Evolutionary conservation across 495 filamentous ascomycete genomes (phyloP), one percentile per base, ranked within the genome.

Genomic region (Xylaria bambusicola): DNA sequence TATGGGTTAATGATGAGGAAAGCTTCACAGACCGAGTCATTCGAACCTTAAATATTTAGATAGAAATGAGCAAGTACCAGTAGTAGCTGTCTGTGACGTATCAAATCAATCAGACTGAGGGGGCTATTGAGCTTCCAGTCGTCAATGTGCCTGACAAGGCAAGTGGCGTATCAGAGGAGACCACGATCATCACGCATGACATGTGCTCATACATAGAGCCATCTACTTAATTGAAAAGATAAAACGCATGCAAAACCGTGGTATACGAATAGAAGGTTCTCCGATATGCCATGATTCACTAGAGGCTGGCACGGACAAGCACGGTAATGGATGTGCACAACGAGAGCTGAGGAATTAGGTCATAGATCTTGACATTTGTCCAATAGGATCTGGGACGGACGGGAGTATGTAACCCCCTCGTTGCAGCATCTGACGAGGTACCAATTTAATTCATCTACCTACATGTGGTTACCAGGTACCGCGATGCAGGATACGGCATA

Each of bases 151-250:
- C 36, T 7, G 33, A 40, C 3, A 35, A 24, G 51, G 17, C 40
- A 6, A 56, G 46, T 10, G 35, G 23, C 53, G 53, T 56, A 56
- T 56, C 53, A 56, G 42, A 56, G 53, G 44, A 56, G 41, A 56
- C 53, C 53, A 56, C 53, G 53, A 48, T 35, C 41, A 36, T 23
- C 41, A 29, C 18, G 44, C 44, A 38, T 48, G 53, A 26, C 53
- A 21, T 45, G 52, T 42, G 12, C 52, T 38, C 6, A 15, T 3
- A 38, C 36, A 38, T 3, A 38, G 7, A 38, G 15, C 36, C 8
- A 38, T 38, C 29, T 38, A 29, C n/a, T n/a, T n/a, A n/a, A n/a
- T n/a, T n/a, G n/a, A n/a, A n/a, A n/a, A n/a, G n/a, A n/a, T n/a
- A n/a, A n/a, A n/a, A n/a, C n/a, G n/a, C n/a, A n/a, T n/a, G n/a